Conservation (phyloP, 164 flowering plant genomes). For the Nymphaea thermarum region DNA sequence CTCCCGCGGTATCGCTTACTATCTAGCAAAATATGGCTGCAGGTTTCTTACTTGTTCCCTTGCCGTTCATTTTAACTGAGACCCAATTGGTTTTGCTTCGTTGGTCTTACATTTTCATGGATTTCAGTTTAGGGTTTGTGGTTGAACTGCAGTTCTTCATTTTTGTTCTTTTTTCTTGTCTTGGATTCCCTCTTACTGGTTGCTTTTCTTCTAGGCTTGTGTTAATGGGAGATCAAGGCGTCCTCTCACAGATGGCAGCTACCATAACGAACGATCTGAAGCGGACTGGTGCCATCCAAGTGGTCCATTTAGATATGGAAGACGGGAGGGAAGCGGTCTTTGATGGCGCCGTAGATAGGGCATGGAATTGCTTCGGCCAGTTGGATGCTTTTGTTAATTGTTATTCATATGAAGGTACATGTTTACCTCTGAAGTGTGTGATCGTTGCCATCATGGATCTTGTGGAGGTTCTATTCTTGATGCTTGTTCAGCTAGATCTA, state of each 20-base stretch:
- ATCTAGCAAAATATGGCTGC: constrained; percentile 68
- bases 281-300: constrained; percentile 30
- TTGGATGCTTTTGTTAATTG: constrained; percentile 77
- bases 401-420: constrained; percentile 58
- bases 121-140: too few species aligned
- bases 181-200: too few species aligned
- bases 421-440: not conserved
- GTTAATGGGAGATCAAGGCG: constrained; percentile 61
- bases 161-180: too few species aligned
- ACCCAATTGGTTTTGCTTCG: too few species aligned
- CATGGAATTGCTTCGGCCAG: constrained; percentile 33
- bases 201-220: constrained; percentile 39
- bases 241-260: constrained; percentile 23
- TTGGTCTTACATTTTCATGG: too few species aligned
- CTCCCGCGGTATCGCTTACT: constrained; percentile 49
- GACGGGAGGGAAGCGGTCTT: constrained; percentile 37
- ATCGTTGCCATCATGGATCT: too few species aligned
- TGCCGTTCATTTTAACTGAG: not conserved
- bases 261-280: constrained; percentile 26
- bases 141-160: too few species aligned
- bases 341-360: constrained; percentile 56
- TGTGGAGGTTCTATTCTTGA: too few species aligned
- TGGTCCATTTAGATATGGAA: constrained; percentile 76
- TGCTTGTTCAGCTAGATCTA: too few species aligned
- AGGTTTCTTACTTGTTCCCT: constrained; percentile 26